phyloP scores from a whole-genome alignment of 208 protist species.

The Trypanosoma vivax region DNA sequence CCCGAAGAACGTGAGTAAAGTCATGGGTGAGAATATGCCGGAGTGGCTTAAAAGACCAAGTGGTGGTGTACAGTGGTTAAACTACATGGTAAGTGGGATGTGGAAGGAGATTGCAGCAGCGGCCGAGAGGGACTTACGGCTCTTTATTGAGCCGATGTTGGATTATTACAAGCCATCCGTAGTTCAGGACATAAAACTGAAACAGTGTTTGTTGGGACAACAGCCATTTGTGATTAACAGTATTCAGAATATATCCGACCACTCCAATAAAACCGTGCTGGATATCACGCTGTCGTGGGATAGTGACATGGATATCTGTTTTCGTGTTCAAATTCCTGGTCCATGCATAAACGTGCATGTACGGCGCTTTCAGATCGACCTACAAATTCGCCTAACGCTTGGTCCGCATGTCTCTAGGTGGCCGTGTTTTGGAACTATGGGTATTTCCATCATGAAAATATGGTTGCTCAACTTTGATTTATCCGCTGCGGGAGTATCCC shows the following conservation, averaged over 20 bases:
- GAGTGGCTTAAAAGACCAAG: constrained; percentile 71
- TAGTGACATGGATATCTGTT: constrained; percentile 50
- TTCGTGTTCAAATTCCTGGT: constrained; percentile 52
- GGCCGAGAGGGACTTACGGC: constrained; percentile 36
- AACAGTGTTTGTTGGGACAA: constrained; percentile 37
- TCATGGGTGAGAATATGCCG: constrained; percentile 52
- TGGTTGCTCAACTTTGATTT: constrained; percentile 59
- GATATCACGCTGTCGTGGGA: constrained; percentile 64
- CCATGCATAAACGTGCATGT: constrained; percentile 60
- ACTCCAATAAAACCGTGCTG: constrained; percentile 43
- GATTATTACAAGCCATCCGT: constrained; percentile 43
- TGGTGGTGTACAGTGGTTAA: constrained; percentile 61
- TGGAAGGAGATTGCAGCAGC: constrained; percentile 54
- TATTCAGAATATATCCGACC: constrained; percentile 54
- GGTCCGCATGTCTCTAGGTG: constrained; percentile 59
- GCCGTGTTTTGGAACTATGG: constrained; percentile 65
- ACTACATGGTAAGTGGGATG: constrained; percentile 41
- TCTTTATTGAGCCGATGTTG: constrained; percentile 36
- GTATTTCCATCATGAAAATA: constrained; percentile 50
- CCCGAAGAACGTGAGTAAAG: constrained; percentile 27
- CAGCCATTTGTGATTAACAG: constrained; percentile 50
- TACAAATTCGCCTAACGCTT: constrained; percentile 49
- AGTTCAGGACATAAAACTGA: constrained; percentile 43
- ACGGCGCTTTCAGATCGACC: constrained; percentile 45
- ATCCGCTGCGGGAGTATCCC: constrained; percentile 39